Evolutionary conservation across 176 grass and related monocot genomes (phyloP), one percentile per base, ranked within the genome.

Genomic region (Hyparrhenia diplandra): DNA sequence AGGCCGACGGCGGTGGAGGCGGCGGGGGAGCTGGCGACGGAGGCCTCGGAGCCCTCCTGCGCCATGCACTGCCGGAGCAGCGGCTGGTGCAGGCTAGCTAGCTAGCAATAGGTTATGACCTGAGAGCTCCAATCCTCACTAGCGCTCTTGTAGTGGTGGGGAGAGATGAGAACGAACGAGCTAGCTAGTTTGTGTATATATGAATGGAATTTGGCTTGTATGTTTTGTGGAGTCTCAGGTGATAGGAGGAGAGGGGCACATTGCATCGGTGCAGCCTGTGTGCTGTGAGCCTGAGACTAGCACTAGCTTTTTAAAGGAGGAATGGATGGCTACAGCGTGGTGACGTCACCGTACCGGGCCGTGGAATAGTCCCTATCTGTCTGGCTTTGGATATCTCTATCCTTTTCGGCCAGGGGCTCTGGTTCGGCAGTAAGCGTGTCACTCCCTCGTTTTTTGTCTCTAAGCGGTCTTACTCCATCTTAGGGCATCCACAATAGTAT

Each of bases 1-100:
- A 79, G 7, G 76, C 40, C 4, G 67, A 41, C 18, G 65, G 76
- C 23, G 64, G 86, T 11, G 82, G 80, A 6, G 76, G 71, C 52
- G 85, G 86, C 73, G 66, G 88, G n/a, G 2, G 94, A 92, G 85
- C 91, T 97, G 14, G 91, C 85, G 28, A 93, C 88, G 68, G 94
- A 91, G 69, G 91, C 82, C n/a, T n/a, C 91, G 13, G 89, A 94
- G 70, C 89, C 73, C 81, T 97, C 94, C 86, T 86, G 89, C 60
- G 91, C 87, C 94, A 97, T 93, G 80, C 77, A 83, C 83, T 52
- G 87, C 62, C 52, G 24, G 24, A 0, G 11, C 72, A 55, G 29
- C 23, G 39, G 30, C 75, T 40, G 42, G 41, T 21, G 76, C 43
- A 55, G 69, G 37, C 74, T 21, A 20, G 18, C 8, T 51, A 49